phyloP scores from a whole-genome alignment of 2,329 filamentous ascomycete species.

The Xylaria sp. region DNA sequence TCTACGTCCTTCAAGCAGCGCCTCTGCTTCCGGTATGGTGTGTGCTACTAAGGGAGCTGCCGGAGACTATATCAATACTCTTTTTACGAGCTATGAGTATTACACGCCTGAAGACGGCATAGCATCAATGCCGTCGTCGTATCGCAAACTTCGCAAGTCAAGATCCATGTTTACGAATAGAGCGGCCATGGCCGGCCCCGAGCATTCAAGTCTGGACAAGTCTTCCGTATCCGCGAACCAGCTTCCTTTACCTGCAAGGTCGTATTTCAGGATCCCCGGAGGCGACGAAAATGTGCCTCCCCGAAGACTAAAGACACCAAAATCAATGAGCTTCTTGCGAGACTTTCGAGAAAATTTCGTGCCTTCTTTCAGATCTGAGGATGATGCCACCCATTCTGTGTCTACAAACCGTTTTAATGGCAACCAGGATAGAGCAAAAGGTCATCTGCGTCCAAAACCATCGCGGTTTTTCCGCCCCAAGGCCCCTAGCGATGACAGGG shows the following conservation, averaged over 20 bases:
- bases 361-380: conserved; percentile 18
- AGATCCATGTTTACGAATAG: conserved; percentile 62
- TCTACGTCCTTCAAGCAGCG: conserved; percentile 30
- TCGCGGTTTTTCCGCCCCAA: conserved; percentile 58
- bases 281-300: conserved; percentile 47
- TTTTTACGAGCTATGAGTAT: conserved; percentile 54
- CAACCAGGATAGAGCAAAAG: conserved; percentile 19
- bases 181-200: conserved; percentile 27
- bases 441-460: conserved; percentile 51
- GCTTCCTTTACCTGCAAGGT: conserved; percentile 18
- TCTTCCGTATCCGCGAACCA: conserved; percentile 31
- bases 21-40: conserved; percentile 44
- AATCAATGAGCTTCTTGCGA: conserved; percentile 65
- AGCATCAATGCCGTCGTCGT: conserved; percentile 59
- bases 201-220: conserved; percentile 13
- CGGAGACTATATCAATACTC: conserved; percentile 52
- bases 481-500: conserved; percentile 49
- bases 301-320: conserved; percentile 56
- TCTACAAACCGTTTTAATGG: conserved; percentile 17
- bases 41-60: conserved; percentile 47
- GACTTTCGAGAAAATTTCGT: conserved; percentile 41
- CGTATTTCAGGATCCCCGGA: not conserved
- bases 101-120: conserved; percentile 61
- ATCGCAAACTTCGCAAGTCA: conserved; percentile 63
- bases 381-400: conserved; percentile 4